Percentiles rank a stretch among this genome's conserved stretches.
phyloP scores from a whole-genome alignment of 2,329 filamentous ascomycete genomes.

The Colletotrichum tropicale region DNA sequence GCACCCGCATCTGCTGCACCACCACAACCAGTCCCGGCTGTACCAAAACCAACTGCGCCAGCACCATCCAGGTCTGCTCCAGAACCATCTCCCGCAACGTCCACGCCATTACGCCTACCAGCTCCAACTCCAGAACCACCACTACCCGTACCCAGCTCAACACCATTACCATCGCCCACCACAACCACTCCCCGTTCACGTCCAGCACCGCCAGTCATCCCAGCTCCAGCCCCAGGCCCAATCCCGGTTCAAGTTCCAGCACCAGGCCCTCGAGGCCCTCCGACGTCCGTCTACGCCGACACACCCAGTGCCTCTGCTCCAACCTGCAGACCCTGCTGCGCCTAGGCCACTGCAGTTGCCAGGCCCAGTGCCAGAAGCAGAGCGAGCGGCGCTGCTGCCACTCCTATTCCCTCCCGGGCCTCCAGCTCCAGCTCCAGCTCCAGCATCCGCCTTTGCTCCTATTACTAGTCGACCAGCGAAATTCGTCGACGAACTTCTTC shows the following conservation, averaged over 20 bases:
- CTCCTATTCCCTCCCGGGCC: conserved; percentile 4
- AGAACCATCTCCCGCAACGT: background rate
- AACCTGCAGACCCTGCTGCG: background rate
- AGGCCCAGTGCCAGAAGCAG: background rate
- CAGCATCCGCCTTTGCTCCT: background rate
- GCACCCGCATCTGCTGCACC: background rate
- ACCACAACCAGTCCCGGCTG: background rate
- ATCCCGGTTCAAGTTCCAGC: background rate
- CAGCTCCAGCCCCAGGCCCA: background rate
- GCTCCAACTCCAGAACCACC: background rate
- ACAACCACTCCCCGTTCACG: background rate
- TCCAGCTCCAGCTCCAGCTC: background rate
- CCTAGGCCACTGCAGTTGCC: background rate
- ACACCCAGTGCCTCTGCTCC: background rate
- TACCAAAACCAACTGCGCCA: background rate
- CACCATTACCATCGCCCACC: background rate
- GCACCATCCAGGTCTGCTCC: background rate
- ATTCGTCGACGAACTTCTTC: background rate
- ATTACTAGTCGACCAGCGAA: conserved; percentile 1
- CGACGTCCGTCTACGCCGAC: background rate
- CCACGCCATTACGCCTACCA: background rate
- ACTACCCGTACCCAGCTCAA: background rate
- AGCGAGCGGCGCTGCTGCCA: background rate
- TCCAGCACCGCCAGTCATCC: background rate
- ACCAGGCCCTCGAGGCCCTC: background rate